These are phyloP conservation scores for Lyophyllum shimeji DNA, from an alignment of 768 basidiomycete genomes.

Conservation along the genomic window DNA sequence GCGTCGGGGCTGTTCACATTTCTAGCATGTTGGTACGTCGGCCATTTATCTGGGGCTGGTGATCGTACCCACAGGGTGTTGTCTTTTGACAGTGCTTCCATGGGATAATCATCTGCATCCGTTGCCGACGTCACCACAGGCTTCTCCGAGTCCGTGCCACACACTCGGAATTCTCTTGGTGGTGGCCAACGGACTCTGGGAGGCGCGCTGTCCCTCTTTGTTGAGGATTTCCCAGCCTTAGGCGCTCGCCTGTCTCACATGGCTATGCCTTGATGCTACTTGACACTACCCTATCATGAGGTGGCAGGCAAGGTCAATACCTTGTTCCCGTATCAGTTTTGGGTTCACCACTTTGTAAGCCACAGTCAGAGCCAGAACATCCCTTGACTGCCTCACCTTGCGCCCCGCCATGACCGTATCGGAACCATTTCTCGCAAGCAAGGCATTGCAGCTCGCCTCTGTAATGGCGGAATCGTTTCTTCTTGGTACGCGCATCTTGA, in stretches of 20 bases:
- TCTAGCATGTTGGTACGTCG: not conserved
- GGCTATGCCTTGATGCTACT: no score
- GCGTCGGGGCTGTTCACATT: not conserved
- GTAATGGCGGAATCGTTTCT: conserved; percentile 7
- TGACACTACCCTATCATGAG: no score
- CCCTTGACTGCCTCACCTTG: not conserved
- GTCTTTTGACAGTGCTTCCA: not conserved
- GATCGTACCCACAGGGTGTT: not conserved
- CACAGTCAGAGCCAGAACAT: not conserved
- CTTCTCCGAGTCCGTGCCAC: no score
- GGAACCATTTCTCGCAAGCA: not conserved
- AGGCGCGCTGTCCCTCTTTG: no score
- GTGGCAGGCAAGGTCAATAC: no score
- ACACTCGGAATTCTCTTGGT: no score
- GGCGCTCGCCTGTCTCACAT: no score
- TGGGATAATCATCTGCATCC: not conserved
- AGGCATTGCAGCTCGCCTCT: not conserved
- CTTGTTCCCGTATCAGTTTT: not conserved
- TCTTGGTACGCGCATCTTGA: not conserved
- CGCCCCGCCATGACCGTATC: not conserved
- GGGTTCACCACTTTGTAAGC: not conserved
- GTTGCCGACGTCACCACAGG: no score
- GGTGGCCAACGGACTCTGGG: no score
- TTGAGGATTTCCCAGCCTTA: no score
- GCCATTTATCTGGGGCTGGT: not conserved